These are phyloP conservation scores for Yamadazyma philogaea DNA, from an alignment of 805 yeast species.

Conservation along the genomic window DNA sequence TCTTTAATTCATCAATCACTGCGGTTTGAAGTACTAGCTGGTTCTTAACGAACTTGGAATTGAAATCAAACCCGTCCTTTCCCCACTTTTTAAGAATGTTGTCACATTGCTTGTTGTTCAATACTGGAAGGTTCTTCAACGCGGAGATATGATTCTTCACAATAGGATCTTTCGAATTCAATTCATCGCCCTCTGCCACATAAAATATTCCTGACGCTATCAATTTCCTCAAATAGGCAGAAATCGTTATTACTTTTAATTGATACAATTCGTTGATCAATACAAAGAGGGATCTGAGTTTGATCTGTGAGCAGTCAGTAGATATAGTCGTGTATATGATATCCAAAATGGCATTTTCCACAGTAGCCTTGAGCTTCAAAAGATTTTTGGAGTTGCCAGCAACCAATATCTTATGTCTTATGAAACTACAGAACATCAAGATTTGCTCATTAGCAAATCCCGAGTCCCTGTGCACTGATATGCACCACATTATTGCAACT, in stretches of 20 bases:
- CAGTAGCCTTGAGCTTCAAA: conserved; percentile 38
- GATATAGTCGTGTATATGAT: conserved; percentile 32
- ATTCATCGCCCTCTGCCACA: conserved; percentile 27
- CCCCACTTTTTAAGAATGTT: conserved; percentile 52
- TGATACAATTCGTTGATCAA: conserved; percentile 52
- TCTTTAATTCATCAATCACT: conserved; percentile 30
- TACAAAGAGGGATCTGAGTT: conserved; percentile 35
- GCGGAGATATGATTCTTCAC: conserved; percentile 50
- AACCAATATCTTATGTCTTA: conserved; percentile 39
- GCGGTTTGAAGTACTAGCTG: conserved; percentile 28
- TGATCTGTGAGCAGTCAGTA: conserved; percentile 17
- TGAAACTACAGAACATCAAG: conserved; percentile 41
- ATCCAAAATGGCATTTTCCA: conserved; percentile 42
- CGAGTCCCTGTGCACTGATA: conserved; percentile 35
- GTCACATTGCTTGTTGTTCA: conserved; percentile 53
- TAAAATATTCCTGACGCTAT: conserved; percentile 86
- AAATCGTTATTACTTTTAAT: conserved; percentile 49
- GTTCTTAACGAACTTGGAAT: conserved; percentile 38
- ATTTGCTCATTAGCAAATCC: conserved; percentile 29
- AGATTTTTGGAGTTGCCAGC: conserved; percentile 17
- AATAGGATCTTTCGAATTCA: conserved; percentile 9
- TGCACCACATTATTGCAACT: conserved; percentile 38
- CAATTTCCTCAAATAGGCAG: conserved; percentile 71
- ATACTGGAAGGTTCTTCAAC: conserved; percentile 55
- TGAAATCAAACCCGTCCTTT: conserved; percentile 26